These are phyloP conservation scores for Naumovozyma castellii DNA, from an alignment of 805 yeast species.

Conservation along the genomic window DNA sequence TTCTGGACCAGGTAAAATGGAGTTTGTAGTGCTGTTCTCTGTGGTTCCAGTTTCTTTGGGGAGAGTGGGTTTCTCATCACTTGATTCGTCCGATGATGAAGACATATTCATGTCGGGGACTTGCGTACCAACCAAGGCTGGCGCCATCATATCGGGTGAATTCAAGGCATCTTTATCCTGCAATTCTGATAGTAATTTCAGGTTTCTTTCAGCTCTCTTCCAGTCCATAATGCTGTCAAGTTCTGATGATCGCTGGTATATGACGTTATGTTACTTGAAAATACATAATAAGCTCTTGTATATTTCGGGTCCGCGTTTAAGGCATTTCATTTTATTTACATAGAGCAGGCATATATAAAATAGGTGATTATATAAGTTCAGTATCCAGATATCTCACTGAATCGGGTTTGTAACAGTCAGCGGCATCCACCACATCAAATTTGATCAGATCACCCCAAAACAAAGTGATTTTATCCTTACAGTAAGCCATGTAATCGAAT, in stretches of 20 bases:
- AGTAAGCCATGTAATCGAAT: slow-evolving; percentile 70
- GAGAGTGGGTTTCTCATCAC: too few relatives aligned
- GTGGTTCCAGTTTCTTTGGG: too few relatives aligned
- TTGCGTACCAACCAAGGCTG: too few relatives aligned
- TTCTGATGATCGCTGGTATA: neutral
- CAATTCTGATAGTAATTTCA: slow-evolving; percentile 7
- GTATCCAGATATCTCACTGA: slow-evolving; percentile 3
- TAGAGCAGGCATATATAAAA: neutral
- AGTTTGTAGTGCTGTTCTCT: too few relatives aligned
- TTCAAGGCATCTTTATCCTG: slow-evolving; percentile 6
- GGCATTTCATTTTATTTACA: neutral
- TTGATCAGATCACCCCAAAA: slow-evolving; percentile 66
- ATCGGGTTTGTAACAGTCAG: slow-evolving; percentile 7
- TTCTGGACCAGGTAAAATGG: too few relatives aligned
- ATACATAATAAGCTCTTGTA: too few relatives aligned
- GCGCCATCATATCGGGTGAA: too few relatives aligned
- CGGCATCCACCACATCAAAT: slow-evolving; percentile 41
- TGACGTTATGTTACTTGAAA: neutral
- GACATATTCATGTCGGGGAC: too few relatives aligned
- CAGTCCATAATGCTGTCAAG: slow-evolving; percentile 15
- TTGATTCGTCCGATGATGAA: too few relatives aligned
- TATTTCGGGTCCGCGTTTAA: too few relatives aligned
- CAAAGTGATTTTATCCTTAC: slow-evolving; percentile 63
- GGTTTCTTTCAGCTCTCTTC: slow-evolving; percentile 20
- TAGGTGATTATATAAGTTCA: too few relatives aligned